A percentile compares a stretch with the other conserved stretches of the same genome.
Evolutionary conservation across 768 basidiomycete genomes (phyloP).

Genomic region (Grammothele lineata): DNA sequence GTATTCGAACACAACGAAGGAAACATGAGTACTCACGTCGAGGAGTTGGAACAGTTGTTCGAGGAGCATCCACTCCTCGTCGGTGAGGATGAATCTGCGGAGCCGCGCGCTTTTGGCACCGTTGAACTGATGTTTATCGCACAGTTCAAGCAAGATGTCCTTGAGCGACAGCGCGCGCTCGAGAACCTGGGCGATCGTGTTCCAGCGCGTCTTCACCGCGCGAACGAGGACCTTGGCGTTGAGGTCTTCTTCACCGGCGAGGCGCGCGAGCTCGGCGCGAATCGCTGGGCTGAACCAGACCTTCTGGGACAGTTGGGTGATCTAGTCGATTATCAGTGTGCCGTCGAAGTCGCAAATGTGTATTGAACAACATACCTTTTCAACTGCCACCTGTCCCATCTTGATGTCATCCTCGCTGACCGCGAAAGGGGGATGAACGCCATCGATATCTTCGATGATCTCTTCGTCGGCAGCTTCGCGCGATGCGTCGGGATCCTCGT

Average conservation of each 20-base stretch:
- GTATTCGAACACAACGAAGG: neutral
- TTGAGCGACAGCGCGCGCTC: constrained; percentile 15
- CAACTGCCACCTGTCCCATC: constrained; percentile 1
- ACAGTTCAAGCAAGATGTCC: constrained; percentile 14
- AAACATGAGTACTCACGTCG: constrained; percentile 13
- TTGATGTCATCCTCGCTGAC: constrained; percentile 3
- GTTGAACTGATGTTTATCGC: constrained; percentile 19
- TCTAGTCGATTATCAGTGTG: neutral
- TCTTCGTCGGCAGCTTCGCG: constrained; percentile 20
- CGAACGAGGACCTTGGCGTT: constrained; percentile 2
- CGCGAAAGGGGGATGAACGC: constrained; percentile 1
- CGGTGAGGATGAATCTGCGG: constrained; percentile 10
- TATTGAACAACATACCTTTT: constrained; percentile 5
- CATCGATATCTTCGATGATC: constrained; percentile 11
- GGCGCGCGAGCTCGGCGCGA: constrained; percentile 16
- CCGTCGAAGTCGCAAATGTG: no score
- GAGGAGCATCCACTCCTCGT: constrained; percentile 24
- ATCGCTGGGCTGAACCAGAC: constrained; percentile 13
- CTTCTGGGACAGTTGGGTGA: neutral
- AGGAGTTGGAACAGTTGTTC: constrained; percentile 20
- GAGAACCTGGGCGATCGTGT: constrained; percentile 19
- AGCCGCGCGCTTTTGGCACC: constrained; percentile 12
- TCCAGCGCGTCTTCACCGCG: constrained; percentile 22
- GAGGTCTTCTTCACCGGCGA: constrained; percentile 1
- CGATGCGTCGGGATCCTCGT: constrained; percentile 1